Percentiles rank a stretch among this genome's conserved stretches.
These are phyloP conservation scores for Nemophila menziesii DNA, from an alignment of 257 asterid species.

Conservation along the genomic window DNA sequence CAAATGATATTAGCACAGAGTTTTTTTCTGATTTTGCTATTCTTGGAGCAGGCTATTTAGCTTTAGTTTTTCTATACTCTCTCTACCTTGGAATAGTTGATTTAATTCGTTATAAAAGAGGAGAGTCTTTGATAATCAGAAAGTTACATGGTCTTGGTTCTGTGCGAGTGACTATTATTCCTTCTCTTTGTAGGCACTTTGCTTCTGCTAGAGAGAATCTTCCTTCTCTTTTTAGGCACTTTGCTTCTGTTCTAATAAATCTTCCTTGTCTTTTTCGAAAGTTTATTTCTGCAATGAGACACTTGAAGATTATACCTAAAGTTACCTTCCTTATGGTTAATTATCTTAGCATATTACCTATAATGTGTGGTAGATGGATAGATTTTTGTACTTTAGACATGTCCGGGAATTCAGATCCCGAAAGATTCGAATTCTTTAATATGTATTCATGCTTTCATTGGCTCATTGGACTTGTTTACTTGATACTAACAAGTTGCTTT, in stretches of 20 bases:
- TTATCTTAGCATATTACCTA: conserved; percentile 94
- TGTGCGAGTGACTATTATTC: conserved; percentile 83
- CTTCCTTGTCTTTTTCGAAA: too few species aligned
- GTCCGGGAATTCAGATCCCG: conserved; percentile 87
- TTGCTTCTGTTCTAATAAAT: too few species aligned
- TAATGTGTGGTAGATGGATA: conserved; percentile 99
- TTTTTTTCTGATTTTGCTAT: conserved; percentile 95
- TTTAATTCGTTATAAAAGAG: too few species aligned
- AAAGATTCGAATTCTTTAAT: conserved; percentile 90
- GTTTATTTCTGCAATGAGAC: too few species aligned
- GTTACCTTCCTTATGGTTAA: conserved; percentile 96
- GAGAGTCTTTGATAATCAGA: too few species aligned
- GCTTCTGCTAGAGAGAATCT: conserved; percentile 87
- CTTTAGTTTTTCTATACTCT: conserved; percentile 58
- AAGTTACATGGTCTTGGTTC: conserved; percentile 95
- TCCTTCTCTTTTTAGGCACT: conserved; percentile 87
- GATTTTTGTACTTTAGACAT: conserved; percentile 90
- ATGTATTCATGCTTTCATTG: conserved; percentile 94
- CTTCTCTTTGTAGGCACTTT: conserved; percentile 74
- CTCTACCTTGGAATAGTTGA: too few species aligned
- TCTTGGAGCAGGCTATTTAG: conserved; percentile 90
- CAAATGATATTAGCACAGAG: too few species aligned
- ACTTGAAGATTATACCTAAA: conserved; percentile 93
- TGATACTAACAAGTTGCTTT: conserved; percentile 94
- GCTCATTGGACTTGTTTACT: conserved; percentile 94